Base-by-base conservation (phyloP, 2,329 filamentous ascomycete genomes). In the Fonsecaea pedrosoi region DNA sequence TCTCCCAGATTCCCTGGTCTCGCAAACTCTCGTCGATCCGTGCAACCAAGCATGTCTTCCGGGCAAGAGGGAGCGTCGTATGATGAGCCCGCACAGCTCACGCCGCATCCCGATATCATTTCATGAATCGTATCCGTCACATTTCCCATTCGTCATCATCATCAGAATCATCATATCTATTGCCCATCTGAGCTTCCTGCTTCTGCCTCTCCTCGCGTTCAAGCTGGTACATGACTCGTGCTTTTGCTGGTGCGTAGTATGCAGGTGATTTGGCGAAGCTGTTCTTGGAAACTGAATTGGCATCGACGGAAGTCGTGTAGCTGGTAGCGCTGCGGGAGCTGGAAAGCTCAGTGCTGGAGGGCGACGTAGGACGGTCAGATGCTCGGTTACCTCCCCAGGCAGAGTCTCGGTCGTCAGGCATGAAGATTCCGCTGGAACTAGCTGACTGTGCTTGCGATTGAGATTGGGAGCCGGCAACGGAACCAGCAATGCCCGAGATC, bases 131-230 rank as follows among this genome's bases (percentile, higher is more conserved):
- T 25, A 30, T 25, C 30, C 13, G 3, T 62, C 37, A 62, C 40
- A 58, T n/a, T 35, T 61, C 48, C 58, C 58, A 62, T 8, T 64
- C 56, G 12, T 60, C 65, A 21, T 38, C 63, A 42, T 60, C 69
- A 54, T 57, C 65, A 9, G 62, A 66, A 4, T 58, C 56, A 30
- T 60, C 60, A 35, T 55, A 12, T 40, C 30, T 64, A 21, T 10
- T 54, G 15, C 42, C 60, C 35, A 56, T 48, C 37, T 69, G 61
- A n/a, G 30, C 53, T 48, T 68, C 42, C 50, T 61, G 65, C 37
- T 25, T 38, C 13, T 42, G 55, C 21, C 55, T 45, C 13, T 65
- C 53, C 34, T 67, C 68, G 15, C 68, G 65, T 8, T 67, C 55
- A 13, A 70, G 40, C 35, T 59, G 68, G 25, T 57, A 50, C 40